A percentile compares a stretch with the other conserved stretches of the same genome.
These are phyloP conservation scores for Fusarium nematophilum DNA, from an alignment of 2,329 filamentous ascomycete species.

Conservation along the genomic window DNA sequence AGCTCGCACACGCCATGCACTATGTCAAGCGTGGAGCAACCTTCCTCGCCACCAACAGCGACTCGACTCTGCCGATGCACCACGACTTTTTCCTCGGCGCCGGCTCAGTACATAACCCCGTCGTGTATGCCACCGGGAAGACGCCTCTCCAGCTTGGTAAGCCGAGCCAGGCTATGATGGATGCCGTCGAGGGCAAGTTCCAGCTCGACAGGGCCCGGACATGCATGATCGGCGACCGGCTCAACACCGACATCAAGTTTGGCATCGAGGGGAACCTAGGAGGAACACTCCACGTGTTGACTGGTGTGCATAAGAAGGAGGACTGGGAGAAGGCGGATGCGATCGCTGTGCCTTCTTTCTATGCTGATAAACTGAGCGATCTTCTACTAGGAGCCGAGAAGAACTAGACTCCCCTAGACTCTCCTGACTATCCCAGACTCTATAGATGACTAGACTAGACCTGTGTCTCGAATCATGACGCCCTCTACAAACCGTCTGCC, in stretches of 20 bases:
- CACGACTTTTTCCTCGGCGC: conserved; percentile 91
- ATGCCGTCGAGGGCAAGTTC: conserved; percentile 96
- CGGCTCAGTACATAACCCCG: conserved; percentile 81
- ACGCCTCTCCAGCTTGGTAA: conserved; percentile 87
- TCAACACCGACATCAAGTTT: conserved; percentile 97
- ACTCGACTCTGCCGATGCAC: conserved; percentile 87
- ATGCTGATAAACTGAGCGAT: conserved; percentile 87
- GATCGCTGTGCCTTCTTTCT: conserved; percentile 79
- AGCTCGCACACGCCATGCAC: conserved; percentile 84
- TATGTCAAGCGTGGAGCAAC: conserved; percentile 85
- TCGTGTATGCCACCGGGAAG: conserved; percentile 76
- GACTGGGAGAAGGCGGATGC: conserved; percentile 80
- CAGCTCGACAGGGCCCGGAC: conserved; percentile 83
- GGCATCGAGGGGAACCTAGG: conserved; percentile 91
- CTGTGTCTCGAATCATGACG: background rate
- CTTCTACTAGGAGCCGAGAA: conserved; percentile 55
- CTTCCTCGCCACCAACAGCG: conserved; percentile 93
- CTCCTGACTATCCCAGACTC: conserved; percentile 27
- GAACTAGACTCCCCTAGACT: conserved; percentile 19
- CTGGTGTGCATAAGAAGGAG: conserved; percentile 87
- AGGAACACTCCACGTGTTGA: conserved; percentile 90
- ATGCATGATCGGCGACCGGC: conserved; percentile 95
- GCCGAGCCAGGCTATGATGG: conserved; percentile 99
- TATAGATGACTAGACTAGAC: conserved; percentile 33
- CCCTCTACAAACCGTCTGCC: background rate